Conservation (phyloP, 2,329 filamentous ascomycete genomes). For the Penicillium sp. region DNA sequence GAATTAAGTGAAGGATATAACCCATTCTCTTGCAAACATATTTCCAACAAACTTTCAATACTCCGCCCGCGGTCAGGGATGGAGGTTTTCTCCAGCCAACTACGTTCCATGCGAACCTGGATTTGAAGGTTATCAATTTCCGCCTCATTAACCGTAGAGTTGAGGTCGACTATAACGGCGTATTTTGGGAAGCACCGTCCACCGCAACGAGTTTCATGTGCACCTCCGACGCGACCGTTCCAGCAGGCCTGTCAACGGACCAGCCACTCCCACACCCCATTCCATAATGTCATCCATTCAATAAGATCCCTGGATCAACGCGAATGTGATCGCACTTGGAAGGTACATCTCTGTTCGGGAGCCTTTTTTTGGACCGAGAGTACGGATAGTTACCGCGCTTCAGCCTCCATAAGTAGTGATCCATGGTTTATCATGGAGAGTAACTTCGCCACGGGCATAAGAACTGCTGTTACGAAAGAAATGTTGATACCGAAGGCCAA, state of each 20-base stretch:
- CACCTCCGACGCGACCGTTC: constrained; percentile 49
- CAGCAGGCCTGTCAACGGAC: constrained; percentile 46
- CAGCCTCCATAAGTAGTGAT: constrained; percentile 52
- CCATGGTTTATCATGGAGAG: constrained; percentile 52
- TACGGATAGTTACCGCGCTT: constrained; percentile 47
- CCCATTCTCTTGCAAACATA: constrained; percentile 46
- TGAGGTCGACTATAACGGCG: constrained; percentile 46
- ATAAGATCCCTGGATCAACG: constrained; percentile 50
- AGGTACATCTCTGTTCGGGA: constrained; percentile 29
- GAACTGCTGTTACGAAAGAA: constrained; percentile 30
- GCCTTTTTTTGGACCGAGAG: constrained; percentile 34
- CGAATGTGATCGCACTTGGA: constrained; percentile 52
- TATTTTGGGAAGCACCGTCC: constrained; percentile 46
- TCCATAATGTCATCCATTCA: constrained; percentile 48
- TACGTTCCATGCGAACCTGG: constrained; percentile 31
- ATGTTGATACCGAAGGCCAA: background rate
- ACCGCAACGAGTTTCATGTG: constrained; percentile 47
- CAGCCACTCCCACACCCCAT: constrained; percentile 51
- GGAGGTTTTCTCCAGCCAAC: constrained; percentile 21
- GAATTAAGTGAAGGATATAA: constrained; percentile 46
- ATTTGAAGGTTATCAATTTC: constrained; percentile 40
- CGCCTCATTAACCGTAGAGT: constrained; percentile 37
- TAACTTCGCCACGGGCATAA: constrained; percentile 48
- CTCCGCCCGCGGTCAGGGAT: constrained; percentile 49
- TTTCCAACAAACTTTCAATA: constrained; percentile 39